Percentiles rank a stretch among this genome's conserved stretches.
phyloP scores from a whole-genome alignment of 2,329 filamentous ascomycete species.

The Orbilia brochopaga region DNA sequence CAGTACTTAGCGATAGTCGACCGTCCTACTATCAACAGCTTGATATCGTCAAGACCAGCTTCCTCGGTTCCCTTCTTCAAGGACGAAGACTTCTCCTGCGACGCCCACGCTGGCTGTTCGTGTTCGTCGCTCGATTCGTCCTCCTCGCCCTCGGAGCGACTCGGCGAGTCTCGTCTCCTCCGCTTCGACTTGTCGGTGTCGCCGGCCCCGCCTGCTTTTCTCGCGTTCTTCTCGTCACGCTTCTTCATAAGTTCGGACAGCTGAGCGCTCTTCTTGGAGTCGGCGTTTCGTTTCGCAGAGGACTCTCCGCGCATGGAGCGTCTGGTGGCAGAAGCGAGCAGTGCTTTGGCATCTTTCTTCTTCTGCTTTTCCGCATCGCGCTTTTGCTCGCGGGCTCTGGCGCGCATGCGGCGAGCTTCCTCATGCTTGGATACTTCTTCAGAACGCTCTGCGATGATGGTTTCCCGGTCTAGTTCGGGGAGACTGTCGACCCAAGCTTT shows the following conservation, averaged over 20 bases:
- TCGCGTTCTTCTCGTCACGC: slow-evolving; percentile 52
- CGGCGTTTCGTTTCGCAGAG: slow-evolving; percentile 53
- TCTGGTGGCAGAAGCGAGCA: slow-evolving; percentile 37
- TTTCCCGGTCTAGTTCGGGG: slow-evolving; percentile 88
- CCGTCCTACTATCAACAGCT: slow-evolving; percentile 73
- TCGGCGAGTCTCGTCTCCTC: slow-evolving; percentile 51
- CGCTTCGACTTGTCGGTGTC: slow-evolving; percentile 47
- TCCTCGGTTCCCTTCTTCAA: slow-evolving; percentile 49
- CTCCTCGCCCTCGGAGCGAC: slow-evolving; percentile 51
- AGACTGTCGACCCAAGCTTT: slow-evolving; percentile 80
- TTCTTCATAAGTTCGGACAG: slow-evolving; percentile 53
- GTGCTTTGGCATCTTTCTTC: slow-evolving; percentile 62
- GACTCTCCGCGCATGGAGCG: slow-evolving; percentile 52
- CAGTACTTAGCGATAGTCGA: slow-evolving; percentile 88
- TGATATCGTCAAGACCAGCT: slow-evolving; percentile 55
- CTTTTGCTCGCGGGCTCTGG: slow-evolving; percentile 76
- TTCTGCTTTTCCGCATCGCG: slow-evolving; percentile 65
- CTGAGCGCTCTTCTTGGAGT: slow-evolving; percentile 54
- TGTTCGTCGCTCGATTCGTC: slow-evolving; percentile 52
- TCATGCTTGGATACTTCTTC: slow-evolving; percentile 80
- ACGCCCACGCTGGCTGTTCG: slow-evolving; percentile 29
- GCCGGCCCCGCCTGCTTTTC: slow-evolving; percentile 51
- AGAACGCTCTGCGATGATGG: slow-evolving; percentile 84
- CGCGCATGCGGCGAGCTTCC: slow-evolving; percentile 74
- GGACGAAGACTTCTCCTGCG: slow-evolving; percentile 36